These are phyloP conservation scores for Inonotus hispidus DNA, from an alignment of 1,284 basidiomycete genomes.

Conservation along the genomic window DNA sequence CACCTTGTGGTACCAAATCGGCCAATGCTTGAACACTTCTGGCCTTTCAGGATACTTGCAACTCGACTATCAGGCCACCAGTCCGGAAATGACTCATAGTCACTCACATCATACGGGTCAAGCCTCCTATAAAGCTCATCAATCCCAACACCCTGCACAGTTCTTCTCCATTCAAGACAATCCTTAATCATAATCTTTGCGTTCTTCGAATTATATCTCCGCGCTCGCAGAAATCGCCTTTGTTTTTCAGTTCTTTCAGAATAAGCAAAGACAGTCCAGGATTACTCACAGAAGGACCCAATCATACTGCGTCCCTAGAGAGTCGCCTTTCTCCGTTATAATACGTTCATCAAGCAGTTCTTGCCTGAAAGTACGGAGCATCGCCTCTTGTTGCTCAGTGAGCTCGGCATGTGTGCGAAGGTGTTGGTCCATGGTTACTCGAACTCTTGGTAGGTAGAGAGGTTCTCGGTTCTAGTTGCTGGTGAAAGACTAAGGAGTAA, in stretches of 20 bases:
- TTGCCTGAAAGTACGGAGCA: slow-evolving; percentile 5
- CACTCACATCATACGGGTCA: slow-evolving; percentile 57
- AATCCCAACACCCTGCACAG: slow-evolving; percentile 50
- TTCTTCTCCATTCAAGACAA: slow-evolving; percentile 54
- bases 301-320: slow-evolving; percentile 19
- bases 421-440: not conserved
- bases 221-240: slow-evolving; percentile 65
- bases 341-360: slow-evolving; percentile 15
- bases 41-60: slow-evolving; percentile 61
- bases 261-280: not conserved
- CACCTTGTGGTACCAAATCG: slow-evolving; percentile 69
- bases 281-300: slow-evolving; percentile 14
- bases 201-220: slow-evolving; percentile 49
- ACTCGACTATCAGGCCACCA: not conserved
- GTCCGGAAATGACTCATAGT: not conserved
- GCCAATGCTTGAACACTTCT: slow-evolving; percentile 66
- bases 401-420: slow-evolving; percentile 5
- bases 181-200: slow-evolving; percentile 54
- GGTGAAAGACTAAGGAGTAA: not conserved
- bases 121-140: slow-evolving; percentile 49
- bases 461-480: not conserved
- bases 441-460: no score
- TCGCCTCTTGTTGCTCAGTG: slow-evolving; percentile 12
- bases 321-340: slow-evolving; percentile 17
- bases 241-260: not conserved